A percentile compares a stretch with the other conserved stretches of the same genome.
Conservation (phyloP, 225 moss, liverwort and hornwort genomes). For the Anthoceros angustus region DNA sequence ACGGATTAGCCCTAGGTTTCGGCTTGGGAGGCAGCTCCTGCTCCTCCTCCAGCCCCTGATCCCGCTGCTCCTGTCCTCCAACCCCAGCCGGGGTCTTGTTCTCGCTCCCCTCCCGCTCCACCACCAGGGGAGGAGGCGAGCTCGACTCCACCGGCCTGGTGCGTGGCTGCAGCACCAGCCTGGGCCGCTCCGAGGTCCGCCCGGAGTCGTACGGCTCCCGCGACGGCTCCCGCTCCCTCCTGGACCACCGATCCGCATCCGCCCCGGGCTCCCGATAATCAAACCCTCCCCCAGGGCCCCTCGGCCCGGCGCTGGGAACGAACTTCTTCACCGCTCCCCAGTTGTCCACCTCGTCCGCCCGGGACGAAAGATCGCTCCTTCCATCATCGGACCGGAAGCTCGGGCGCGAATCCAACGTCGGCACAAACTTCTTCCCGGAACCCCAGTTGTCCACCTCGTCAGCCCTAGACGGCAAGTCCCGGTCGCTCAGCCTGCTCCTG, state of each 20-base stretch:
- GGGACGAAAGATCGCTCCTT: constrained; percentile 44
- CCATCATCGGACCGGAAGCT: constrained; percentile 39
- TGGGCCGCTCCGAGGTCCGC: constrained; percentile 48
- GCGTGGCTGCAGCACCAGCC: constrained; percentile 60
- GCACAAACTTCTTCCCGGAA: constrained; percentile 70
- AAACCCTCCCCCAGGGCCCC: constrained; percentile 33
- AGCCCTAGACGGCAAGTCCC: constrained; percentile 87
- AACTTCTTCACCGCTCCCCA: constrained; percentile 89
- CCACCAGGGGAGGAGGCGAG: constrained; percentile 17
- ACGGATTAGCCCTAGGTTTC: constrained; percentile 57
- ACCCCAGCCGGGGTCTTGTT: constrained; percentile 27
- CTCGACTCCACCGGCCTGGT: constrained; percentile 40
- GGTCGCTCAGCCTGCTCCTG: constrained; percentile 68
- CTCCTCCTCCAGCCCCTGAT: constrained; percentile 16
- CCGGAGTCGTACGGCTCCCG: constrained; percentile 27
- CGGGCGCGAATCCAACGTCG: constrained; percentile 6
- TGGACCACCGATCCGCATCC: constrained; percentile 67
- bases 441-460: constrained; percentile 98
- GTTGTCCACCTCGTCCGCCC: constrained; percentile 81
- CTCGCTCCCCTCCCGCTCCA: constrained; percentile 40
- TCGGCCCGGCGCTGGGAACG: constrained; percentile 38
- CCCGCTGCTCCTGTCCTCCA: too few species aligned
- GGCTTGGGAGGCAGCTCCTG: constrained; percentile 35
- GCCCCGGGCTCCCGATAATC: constrained; percentile 71
- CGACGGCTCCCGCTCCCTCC: constrained; percentile 38